Percentiles rank a stretch among this genome's conserved stretches.
These are phyloP conservation scores for Peribolospora baueri DNA, from an alignment of 768 basidiomycete genomes.

Conservation along the genomic window DNA sequence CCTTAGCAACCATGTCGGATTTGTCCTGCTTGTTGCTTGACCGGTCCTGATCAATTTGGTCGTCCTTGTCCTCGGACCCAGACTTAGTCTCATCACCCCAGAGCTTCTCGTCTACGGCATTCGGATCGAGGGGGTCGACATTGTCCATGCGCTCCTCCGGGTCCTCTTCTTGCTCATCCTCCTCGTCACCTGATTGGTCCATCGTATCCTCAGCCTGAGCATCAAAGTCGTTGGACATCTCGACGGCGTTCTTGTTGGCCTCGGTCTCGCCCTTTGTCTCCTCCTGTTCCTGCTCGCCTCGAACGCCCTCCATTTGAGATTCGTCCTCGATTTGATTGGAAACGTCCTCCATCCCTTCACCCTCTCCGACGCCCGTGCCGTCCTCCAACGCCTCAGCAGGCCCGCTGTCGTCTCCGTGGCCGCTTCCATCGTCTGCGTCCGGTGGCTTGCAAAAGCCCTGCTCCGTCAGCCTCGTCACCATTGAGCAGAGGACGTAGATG, in stretches of 20 bases:
- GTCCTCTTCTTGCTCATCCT: conserved; percentile 30
- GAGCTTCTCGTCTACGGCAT: conserved; percentile 78
- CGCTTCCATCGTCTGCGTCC: conserved; percentile 29
- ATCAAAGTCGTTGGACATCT: conserved; percentile 75
- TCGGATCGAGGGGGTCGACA: conserved; percentile 56
- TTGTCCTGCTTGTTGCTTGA: conserved; percentile 23
- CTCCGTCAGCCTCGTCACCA: conserved; percentile 45
- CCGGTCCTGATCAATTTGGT: conserved; percentile 11
- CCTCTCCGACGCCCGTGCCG: conserved; percentile 73
- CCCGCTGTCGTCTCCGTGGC: conserved; percentile 25
- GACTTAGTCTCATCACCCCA: conserved; percentile 43
- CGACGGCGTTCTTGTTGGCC: conserved; percentile 36
- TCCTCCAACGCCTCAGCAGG: conserved; percentile 26
- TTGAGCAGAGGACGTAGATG: conserved; percentile 45
- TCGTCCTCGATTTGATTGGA: conserved; percentile 91
- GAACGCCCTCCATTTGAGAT: conserved; percentile 80
- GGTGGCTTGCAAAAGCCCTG: conserved; percentile 85
- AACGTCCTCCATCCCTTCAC: conserved; percentile 59
- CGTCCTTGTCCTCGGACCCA: conserved; percentile 16
- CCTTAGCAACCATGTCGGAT: conserved; percentile 59
- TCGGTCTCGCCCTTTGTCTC: conserved; percentile 20
- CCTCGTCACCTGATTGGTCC: conserved; percentile 29
- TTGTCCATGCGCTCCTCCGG: conserved; percentile 65
- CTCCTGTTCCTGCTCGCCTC: conserved; percentile 30
- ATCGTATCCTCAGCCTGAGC: conserved; percentile 43